Base-by-base conservation (phyloP, 2,329 filamentous ascomycete genomes). In the Dryadomyces quercus-mongolicae region DNA sequence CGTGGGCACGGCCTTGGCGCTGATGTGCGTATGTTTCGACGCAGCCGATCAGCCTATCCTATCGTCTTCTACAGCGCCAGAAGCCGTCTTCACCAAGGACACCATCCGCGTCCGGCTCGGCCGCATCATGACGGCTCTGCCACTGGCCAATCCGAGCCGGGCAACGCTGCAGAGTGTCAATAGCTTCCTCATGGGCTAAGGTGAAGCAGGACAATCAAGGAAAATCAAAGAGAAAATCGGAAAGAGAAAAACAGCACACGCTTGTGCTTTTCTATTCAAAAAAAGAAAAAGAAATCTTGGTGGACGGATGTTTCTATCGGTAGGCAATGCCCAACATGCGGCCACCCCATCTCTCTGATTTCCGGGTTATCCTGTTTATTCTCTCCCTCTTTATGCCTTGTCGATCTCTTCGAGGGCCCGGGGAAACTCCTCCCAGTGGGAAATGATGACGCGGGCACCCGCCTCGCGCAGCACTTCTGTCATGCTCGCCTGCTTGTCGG, bases 91-190 rank as follows among this genome's bases (percentile, higher is more conserved):
- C 49, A 84, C 82, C 65, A 97, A 98, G 69, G 74, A 76, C 9
- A 74, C 85, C 51, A 90, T 97, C 64, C 85, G 87, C 61, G 80
- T 82, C 61, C 78, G 84, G 52, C 74, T 97, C 36, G 85, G 86
- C n/a, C 86, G 84, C 74, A 87, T 97, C 61, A 88, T 92, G 67
- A 85, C 83, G 5, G 81, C 80, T 0, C 84, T 85, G 64, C 85
- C 90, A 1, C 82, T 86, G 60, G 86, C 85, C 2, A 95, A 94
- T 64, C 91, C 92, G 0, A 91, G 84, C 58, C 76, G 93, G 40
- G 78, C 87, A 21, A 96, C 91, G 0, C 71, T 97, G 42, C 91
- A 96, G 68, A 92, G 88, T 60, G 85, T 97, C 5, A 96, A 97
- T 68, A 87, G 87, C 54, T 95, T 88, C 63, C 70, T 97, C 52